These are phyloP conservation scores for Arthroderma sp. DNA, from an alignment of 2,329 filamentous ascomycete species.

Conservation along the genomic window DNA sequence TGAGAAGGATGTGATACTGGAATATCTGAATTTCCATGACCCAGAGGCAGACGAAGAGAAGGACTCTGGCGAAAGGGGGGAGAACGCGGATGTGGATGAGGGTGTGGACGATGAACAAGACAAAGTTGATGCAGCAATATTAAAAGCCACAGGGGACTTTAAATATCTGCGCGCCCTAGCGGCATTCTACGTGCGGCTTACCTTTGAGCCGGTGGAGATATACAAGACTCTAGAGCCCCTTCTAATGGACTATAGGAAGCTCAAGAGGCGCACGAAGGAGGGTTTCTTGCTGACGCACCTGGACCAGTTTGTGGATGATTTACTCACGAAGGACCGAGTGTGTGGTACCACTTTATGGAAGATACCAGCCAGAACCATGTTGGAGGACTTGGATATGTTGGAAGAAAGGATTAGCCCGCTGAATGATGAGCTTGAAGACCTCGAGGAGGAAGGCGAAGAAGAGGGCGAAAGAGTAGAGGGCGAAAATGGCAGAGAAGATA, in stretches of 20 bases:
- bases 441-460: slow-evolving; percentile 27
- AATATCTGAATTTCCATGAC: slow-evolving; percentile 66
- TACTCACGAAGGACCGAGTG: slow-evolving; percentile 76
- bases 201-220: slow-evolving; percentile 68
- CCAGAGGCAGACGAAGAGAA: slow-evolving; percentile 46
- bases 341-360: slow-evolving; percentile 90
- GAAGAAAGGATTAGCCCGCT: slow-evolving; percentile 76
- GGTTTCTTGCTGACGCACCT: slow-evolving; percentile 67
- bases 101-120: slow-evolving; percentile 14
- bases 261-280: slow-evolving; percentile 62
- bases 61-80: slow-evolving; percentile 6
- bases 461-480: slow-evolving; percentile 17
- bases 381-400: slow-evolving; percentile 81
- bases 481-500: slow-evolving; percentile 6
- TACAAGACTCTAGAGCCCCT: slow-evolving; percentile 71
- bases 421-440: slow-evolving; percentile 48
- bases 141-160: slow-evolving; percentile 37
- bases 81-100: neutral
- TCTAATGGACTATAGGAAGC: slow-evolving; percentile 68
- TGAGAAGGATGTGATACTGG: slow-evolving; percentile 60
- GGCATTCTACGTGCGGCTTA: slow-evolving; percentile 85
- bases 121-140: slow-evolving; percentile 19
- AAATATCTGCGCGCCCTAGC: slow-evolving; percentile 81
- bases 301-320: slow-evolving; percentile 87
- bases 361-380: slow-evolving; percentile 63